These are phyloP conservation scores for Globisporangium camurandrum DNA, from an alignment of 352 stramenopile species.

Conservation along the genomic window DNA sequence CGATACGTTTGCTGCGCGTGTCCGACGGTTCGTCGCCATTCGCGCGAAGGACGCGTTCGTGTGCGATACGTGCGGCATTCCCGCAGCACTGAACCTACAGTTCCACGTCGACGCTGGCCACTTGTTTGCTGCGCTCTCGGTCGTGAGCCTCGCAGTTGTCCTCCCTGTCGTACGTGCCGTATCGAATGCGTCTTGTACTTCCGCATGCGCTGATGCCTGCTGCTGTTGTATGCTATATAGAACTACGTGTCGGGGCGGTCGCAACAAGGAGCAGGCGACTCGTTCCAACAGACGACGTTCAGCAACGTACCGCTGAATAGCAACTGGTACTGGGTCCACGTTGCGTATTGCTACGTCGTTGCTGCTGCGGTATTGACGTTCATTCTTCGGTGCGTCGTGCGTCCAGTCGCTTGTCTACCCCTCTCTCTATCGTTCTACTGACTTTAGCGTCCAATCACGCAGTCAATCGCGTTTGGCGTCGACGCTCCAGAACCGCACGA, in stretches of 20 bases:
- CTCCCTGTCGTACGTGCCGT: slow-evolving; percentile 53
- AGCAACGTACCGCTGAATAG: slow-evolving; percentile 77
- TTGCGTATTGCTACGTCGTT: slow-evolving; percentile 70
- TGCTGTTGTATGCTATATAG: slow-evolving; percentile 19
- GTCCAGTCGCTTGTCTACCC: not conserved
- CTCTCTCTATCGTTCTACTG: not conserved
- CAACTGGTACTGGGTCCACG: slow-evolving; percentile 73
- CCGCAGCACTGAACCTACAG: slow-evolving; percentile 51
- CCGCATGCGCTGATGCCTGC: not conserved
- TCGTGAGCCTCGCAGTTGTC: slow-evolving; percentile 64
- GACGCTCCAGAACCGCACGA: slow-evolving; percentile 42
- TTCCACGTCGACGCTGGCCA: slow-evolving; percentile 63
- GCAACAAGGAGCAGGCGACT: slow-evolving; percentile 21
- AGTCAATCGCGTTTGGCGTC: slow-evolving; percentile 43
- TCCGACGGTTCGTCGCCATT: slow-evolving; percentile 39
- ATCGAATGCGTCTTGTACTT: not conserved
- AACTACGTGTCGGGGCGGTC: slow-evolving; percentile 61
- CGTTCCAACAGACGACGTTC: slow-evolving; percentile 74
- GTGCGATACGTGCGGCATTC: slow-evolving; percentile 56
- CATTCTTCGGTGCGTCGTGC: slow-evolving; percentile 16
- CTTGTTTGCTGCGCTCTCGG: slow-evolving; percentile 47
- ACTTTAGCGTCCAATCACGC: too few relatives aligned
- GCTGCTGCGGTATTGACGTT: slow-evolving; percentile 42
- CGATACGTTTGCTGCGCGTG: slow-evolving; percentile 25
- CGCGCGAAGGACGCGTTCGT: slow-evolving; percentile 45